These are phyloP conservation scores for Neurospora crassa DNA, from an alignment of 2,329 filamentous ascomycete genomes.

Conservation along the genomic window DNA sequence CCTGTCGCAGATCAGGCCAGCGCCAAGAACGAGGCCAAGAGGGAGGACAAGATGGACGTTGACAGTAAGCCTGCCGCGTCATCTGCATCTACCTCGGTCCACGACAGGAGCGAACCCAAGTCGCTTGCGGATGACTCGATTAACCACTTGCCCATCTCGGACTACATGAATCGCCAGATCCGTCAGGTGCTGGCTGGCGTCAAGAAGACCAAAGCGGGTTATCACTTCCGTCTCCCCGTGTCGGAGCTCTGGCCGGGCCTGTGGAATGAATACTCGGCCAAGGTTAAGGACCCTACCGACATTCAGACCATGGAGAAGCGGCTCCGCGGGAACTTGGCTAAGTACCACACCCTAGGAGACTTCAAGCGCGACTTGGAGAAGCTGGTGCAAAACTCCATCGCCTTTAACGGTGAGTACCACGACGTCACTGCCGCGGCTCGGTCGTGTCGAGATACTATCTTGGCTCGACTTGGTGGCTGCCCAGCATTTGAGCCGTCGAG, in stretches of 20 bases:
- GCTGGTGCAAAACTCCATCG: slow-evolving; percentile 67
- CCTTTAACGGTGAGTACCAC: slow-evolving; percentile 77
- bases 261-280: slow-evolving; percentile 61
- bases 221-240: slow-evolving; percentile 69
- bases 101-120: slow-evolving; percentile 21
- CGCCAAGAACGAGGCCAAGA: slow-evolving; percentile 19
- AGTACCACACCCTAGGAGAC: slow-evolving; percentile 59
- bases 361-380: slow-evolving; percentile 67
- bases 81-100: slow-evolving; percentile 20
- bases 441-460: slow-evolving; percentile 46
- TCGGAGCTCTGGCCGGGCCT: slow-evolving; percentile 66
- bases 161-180: slow-evolving; percentile 51
- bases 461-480: slow-evolving; percentile 34
- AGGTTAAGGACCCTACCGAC: slow-evolving; percentile 72
- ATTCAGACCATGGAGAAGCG: slow-evolving; percentile 73
- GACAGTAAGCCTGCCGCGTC: slow-evolving; percentile 19
- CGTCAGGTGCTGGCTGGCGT: slow-evolving; percentile 60
- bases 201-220: slow-evolving; percentile 78
- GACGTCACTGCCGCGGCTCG: slow-evolving; percentile 52
- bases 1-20: slow-evolving; percentile 22
- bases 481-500: slow-evolving; percentile 47
- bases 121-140: slow-evolving; percentile 33
- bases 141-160: slow-evolving; percentile 43
- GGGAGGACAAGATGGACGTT: slow-evolving; percentile 20
- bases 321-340: slow-evolving; percentile 50